Percentiles rank a stretch among this genome's conserved stretches.
phyloP scores from a whole-genome alignment of 2,329 filamentous ascomycete species.

The Lanzia echinophila region DNA sequence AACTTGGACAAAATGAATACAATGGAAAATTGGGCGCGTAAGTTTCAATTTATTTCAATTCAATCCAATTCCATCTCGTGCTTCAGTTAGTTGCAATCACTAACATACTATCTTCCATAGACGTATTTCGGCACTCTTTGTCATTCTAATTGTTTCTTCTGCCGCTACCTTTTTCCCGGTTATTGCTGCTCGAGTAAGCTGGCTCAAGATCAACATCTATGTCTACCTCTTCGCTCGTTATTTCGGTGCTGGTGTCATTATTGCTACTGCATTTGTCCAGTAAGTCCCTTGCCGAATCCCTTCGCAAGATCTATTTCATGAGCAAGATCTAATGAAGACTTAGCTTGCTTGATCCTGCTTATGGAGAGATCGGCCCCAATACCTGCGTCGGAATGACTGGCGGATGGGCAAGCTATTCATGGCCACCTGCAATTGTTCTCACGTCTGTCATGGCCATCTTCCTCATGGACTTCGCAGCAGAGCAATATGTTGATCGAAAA shows the following conservation, averaged over 20 bases:
- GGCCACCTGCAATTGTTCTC: constrained; percentile 38
- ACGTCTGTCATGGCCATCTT: constrained; percentile 50
- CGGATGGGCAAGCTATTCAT: constrained; percentile 26
- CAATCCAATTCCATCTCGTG: neutral
- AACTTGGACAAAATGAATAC: constrained; percentile 43
- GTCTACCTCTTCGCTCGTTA: constrained; percentile 60
- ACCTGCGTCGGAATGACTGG: constrained; percentile 51
- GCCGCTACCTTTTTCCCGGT: constrained; percentile 61
- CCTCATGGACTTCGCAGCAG: constrained; percentile 54
- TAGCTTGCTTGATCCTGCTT: constrained; percentile 41
- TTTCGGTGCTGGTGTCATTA: constrained; percentile 71
- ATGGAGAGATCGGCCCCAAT: constrained; percentile 38
- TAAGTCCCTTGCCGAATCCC: constrained; percentile 39
- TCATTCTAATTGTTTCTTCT: constrained; percentile 59
- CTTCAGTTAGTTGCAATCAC: neutral
- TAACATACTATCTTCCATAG: neutral
- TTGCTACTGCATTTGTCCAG: constrained; percentile 73
- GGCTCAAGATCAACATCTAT: constrained; percentile 53
- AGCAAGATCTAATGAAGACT: constrained; percentile 10
- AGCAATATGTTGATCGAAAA: constrained; percentile 37
- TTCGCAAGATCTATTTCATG: neutral
- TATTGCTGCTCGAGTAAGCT: constrained; percentile 51
- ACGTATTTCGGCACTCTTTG: constrained; percentile 67
- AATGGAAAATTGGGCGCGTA: constrained; percentile 50
- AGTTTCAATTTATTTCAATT: neutral